A percentile compares a stretch with the other conserved stretches of the same genome.
Evolutionary conservation across 495 filamentous ascomycete species (phyloP).

Genomic region (Aspergillus sparsus): DNA sequence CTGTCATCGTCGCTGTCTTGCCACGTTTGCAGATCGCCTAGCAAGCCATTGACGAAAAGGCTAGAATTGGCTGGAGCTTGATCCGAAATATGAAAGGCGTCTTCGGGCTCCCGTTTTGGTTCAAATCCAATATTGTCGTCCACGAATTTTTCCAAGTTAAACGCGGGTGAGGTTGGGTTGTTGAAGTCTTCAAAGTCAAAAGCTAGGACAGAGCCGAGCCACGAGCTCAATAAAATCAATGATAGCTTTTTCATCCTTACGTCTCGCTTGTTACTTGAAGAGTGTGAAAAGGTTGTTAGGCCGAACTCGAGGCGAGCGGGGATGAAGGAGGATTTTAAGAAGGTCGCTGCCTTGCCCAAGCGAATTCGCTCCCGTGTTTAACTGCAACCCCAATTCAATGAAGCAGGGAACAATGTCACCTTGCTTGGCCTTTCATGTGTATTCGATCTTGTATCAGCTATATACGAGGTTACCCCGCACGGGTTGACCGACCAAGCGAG

Average conservation of each 20-base stretch:
- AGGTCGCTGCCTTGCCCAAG: no score
- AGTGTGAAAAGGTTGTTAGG: not conserved
- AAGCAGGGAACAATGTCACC: no score
- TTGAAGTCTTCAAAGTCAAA: not conserved
- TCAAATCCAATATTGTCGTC: not conserved
- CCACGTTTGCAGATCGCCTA: not conserved
- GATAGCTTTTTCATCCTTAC: not conserved
- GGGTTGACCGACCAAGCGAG: no score
- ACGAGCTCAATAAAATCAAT: not conserved
- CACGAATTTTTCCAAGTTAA: not conserved
- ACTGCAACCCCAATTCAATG: no score
- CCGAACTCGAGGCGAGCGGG: not conserved
- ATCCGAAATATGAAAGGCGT: not conserved
- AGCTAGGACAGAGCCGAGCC: not conserved
- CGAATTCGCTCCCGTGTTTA: no score
- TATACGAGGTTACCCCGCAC: no score
- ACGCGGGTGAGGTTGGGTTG: not conserved
- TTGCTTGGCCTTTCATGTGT: no score
- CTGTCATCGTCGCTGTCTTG: not conserved
- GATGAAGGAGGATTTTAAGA: not conserved
- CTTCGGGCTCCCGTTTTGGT: not conserved
- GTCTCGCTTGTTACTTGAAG: not conserved
- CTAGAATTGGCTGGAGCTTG: not conserved
- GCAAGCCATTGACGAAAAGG: not conserved
- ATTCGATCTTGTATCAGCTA: no score